A percentile compares a stretch with the other conserved stretches of the same genome.
Conservation (phyloP, 1,284 basidiomycete genomes). For the Ganoderma lingzhi region DNA sequence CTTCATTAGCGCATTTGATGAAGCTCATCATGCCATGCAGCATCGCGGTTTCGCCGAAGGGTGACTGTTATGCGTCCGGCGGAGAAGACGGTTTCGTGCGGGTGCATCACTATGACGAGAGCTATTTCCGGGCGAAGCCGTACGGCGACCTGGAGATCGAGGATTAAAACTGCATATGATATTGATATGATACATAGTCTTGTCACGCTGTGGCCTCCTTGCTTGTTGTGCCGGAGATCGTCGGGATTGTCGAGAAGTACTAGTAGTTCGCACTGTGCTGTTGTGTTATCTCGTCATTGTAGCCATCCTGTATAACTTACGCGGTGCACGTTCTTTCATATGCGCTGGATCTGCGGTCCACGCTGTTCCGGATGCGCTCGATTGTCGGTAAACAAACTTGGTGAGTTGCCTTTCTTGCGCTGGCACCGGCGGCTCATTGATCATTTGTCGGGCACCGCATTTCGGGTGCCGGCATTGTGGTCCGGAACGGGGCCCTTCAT, state of each 20-base stretch:
- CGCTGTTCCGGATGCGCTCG: neutral
- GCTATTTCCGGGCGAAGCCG: constrained; percentile 88
- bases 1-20: constrained; percentile 11
- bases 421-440: constrained; percentile 1
- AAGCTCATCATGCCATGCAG: constrained; percentile 46
- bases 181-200: neutral
- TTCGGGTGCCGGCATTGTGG: constrained; percentile 6
- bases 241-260: constrained; percentile 14
- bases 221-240: constrained; percentile 12
- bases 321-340: constrained; percentile 31
- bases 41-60: constrained; percentile 92
- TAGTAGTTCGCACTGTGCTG: constrained; percentile 5
- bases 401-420: constrained; percentile 21
- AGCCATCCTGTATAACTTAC: constrained; percentile 17
- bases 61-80: constrained; percentile 92
- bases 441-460: constrained; percentile 7
- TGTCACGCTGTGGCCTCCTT: constrained; percentile 9
- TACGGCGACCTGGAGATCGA: constrained; percentile 90
- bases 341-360: constrained; percentile 5
- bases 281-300: constrained; percentile 9
- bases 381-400: constrained; percentile 24
- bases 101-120: constrained; percentile 92
- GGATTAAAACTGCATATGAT: constrained; percentile 42
- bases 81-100: constrained; percentile 97
- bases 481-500: constrained; percentile 14